These are phyloP conservation scores for Brassica incana DNA, from an alignment of 345 rosid genomes.

Conservation along the genomic window DNA sequence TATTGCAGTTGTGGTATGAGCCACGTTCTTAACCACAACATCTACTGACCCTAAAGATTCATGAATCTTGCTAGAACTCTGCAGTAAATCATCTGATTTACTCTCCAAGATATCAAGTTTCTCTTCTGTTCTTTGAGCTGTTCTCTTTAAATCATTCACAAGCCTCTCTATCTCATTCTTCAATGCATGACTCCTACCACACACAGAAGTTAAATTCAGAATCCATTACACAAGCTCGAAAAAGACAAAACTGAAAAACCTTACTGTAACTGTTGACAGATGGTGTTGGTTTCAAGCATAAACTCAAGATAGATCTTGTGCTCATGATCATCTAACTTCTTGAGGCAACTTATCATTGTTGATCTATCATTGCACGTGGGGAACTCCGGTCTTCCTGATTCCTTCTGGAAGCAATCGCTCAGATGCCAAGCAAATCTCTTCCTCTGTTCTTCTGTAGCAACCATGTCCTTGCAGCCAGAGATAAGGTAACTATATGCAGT, in stretches of 20 bases:
- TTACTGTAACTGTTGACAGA: constrained; percentile 84
- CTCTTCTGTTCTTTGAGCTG: constrained; percentile 60
- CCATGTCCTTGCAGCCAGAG: constrained; percentile 63
- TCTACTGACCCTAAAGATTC: constrained; percentile 58
- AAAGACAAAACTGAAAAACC: too few relatives aligned
- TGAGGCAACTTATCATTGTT: constrained; percentile 59
- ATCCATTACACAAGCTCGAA: not conserved
- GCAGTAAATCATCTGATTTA: constrained; percentile 48
- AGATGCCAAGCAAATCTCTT: constrained; percentile 81
- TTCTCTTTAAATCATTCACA: constrained; percentile 64
- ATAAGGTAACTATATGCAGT: constrained; percentile 63
- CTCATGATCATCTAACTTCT: constrained; percentile 53
- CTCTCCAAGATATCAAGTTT: constrained; percentile 50
- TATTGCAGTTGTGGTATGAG: constrained; percentile 48
- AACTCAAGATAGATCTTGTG: constrained; percentile 65
- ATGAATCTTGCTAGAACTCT: constrained; percentile 53
- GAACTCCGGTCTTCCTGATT: constrained; percentile 60
- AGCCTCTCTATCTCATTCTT: constrained; percentile 73
- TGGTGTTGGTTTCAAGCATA: constrained; percentile 70
- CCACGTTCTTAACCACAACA: constrained; percentile 51
- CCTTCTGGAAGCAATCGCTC: constrained; percentile 72
- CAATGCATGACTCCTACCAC: constrained; percentile 62
- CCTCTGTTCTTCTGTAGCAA: constrained; percentile 64
- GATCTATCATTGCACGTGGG: constrained; percentile 52
- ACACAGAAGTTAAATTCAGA: not conserved